A percentile compares a stretch with the other conserved stretches of the same genome.
phyloP scores from a whole-genome alignment of 176 grass and related monocot genomes.

The Thinopyrum elongatum region DNA sequence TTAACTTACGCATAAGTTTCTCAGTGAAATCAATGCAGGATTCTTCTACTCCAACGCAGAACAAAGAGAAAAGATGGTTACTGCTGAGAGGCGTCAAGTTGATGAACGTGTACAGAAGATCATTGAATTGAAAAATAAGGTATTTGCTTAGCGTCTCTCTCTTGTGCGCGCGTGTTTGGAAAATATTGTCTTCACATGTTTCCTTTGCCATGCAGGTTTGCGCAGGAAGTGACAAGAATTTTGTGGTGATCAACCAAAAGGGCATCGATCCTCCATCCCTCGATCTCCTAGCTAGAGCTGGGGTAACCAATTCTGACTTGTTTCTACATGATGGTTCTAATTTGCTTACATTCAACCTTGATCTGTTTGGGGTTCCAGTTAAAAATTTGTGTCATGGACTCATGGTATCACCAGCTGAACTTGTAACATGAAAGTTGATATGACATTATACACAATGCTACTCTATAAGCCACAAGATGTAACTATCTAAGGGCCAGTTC shows the following conservation, averaged over 20 bases:
- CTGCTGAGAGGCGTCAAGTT: constrained; percentile 92
- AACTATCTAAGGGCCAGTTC: neutral
- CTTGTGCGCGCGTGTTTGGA: neutral
- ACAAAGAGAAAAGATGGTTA: constrained; percentile 98
- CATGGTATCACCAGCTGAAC: neutral
- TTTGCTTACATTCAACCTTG: neutral
- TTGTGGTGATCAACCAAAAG: constrained; percentile 97
- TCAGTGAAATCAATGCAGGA: constrained; percentile 99
- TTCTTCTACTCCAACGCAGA: constrained; percentile 98
- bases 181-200: constrained; percentile 6
- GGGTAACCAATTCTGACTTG: constrained; percentile 50
- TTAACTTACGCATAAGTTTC: constrained; percentile 31
- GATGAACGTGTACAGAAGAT: constrained; percentile 95
- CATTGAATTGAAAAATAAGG: constrained; percentile 93
- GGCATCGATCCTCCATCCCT: constrained; percentile 97
- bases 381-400: neutral
- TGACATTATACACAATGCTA: neutral
- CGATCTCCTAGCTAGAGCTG: constrained; percentile 91
- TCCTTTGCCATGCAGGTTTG: constrained; percentile 62
- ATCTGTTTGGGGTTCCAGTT: neutral
- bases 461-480: neutral
- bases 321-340: neutral
- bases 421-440: neutral
- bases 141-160: constrained; percentile 7
- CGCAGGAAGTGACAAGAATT: constrained; percentile 74